Conservation (phyloP, 768 basidiomycete genomes). For the Infundibulicybe gibba region DNA sequence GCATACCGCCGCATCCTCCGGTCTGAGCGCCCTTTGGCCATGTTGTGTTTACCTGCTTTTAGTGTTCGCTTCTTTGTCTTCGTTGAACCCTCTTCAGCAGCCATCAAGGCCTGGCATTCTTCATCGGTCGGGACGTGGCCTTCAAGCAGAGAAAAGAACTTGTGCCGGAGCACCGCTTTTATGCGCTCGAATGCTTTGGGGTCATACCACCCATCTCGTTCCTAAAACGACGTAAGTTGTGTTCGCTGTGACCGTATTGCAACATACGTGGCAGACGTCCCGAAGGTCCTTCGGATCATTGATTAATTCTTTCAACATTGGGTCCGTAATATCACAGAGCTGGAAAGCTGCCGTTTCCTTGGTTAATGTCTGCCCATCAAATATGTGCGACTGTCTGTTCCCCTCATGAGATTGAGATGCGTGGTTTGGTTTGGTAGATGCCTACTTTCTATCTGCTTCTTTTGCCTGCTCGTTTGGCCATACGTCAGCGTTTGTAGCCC, state of each 20-base stretch:
- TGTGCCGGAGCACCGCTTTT: constrained; percentile 79
- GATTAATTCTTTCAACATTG: constrained; percentile 80
- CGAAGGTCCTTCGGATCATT: constrained; percentile 65
- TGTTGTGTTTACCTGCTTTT: constrained; percentile 75
- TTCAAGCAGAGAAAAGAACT: constrained; percentile 76
- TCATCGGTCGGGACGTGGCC: constrained; percentile 70
- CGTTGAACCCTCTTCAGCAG: constrained; percentile 32
- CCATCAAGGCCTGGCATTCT: constrained; percentile 66
- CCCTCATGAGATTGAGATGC: not conserved
- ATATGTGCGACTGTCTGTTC: constrained; percentile 73
- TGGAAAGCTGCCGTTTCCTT: constrained; percentile 93
- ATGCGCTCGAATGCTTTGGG: constrained; percentile 76
- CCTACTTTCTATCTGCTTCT: constrained; percentile 44
- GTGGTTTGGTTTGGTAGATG: not conserved
- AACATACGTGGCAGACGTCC: constrained; percentile 71
- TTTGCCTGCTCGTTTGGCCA: constrained; percentile 34
- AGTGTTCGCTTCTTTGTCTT: constrained; percentile 48
- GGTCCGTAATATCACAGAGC: constrained; percentile 87
- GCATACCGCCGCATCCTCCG: constrained; percentile 81
- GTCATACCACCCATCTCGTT: constrained; percentile 89
- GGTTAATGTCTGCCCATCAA: constrained; percentile 78
- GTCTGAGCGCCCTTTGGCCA: constrained; percentile 81
- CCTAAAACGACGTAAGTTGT: constrained; percentile 32
- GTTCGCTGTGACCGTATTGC: not conserved
- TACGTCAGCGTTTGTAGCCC: constrained; percentile 36